Evolutionary conservation across 805 yeast species (phyloP), one percentile per base, ranked within the genome.

Genomic region (Kodamaea fukazawae): DNA sequence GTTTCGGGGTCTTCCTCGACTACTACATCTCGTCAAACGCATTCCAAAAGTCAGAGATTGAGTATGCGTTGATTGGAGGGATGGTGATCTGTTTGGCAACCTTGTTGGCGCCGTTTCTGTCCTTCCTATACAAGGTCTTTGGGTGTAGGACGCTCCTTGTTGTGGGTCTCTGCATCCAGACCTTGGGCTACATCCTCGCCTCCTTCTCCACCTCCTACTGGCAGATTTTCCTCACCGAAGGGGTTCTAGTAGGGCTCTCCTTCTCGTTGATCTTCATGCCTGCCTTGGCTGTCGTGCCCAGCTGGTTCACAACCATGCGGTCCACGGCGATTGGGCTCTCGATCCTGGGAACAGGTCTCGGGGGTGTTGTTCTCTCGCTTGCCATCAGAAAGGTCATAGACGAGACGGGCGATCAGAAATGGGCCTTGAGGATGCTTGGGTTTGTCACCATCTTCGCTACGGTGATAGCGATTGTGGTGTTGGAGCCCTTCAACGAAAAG

Each of bases 181-280:
- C 80, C 43, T 67, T 71, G 0, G 83, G 81, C 0, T 67, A 75
- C 28, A 44, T 84, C 40, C 49, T 83, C 46, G 88, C 90, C 1
- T 74, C 83, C 4, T 80, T 71, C 50, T 58, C 84, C 1, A 73
- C 69, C 1, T 64, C 69, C 26, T 51, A 78, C 14, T 83, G 90
- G 88, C 81, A 85, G 45, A 53, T 85, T 11, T 81, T 72, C 50
- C 55, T 81, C 27, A 76, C 86, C 4, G 90, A 84, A 58, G 90
- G 91, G 16, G 65, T 82, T 2, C 45, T 84, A 31, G 74, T 17
- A 11, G 34, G 34, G 8, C 12, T 72, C 38, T 84, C 88, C 26
- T 52, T 75, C 22, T 81, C 82, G 2, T 56, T 79, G 48, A 22
- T 33, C 5, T 33, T 17, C 36, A 33, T 31, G 13, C 34, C 34